A percentile compares a stretch with the other conserved stretches of the same genome.
Evolutionary conservation across 805 yeast species (phyloP).

Genomic region (Wickerhamomyces canadensis): DNA sequence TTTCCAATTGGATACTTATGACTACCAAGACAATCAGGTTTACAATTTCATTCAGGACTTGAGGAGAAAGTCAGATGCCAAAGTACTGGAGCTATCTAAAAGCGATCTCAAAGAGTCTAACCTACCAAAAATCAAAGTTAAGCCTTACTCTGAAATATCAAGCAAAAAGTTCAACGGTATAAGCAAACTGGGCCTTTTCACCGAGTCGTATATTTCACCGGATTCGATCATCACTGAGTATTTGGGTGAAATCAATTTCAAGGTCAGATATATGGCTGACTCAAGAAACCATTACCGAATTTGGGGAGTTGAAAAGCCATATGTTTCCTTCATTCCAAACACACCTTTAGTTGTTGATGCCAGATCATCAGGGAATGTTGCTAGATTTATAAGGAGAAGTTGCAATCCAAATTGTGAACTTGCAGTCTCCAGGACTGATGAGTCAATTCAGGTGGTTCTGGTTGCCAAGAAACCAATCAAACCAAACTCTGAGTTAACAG

Average conservation of each 20-base stretch:
- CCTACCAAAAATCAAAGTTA: constrained; percentile 39
- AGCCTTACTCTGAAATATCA: constrained; percentile 51
- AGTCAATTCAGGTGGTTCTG: constrained; percentile 48
- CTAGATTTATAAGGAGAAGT: constrained; percentile 70
- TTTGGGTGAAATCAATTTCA: constrained; percentile 68
- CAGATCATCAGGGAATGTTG: constrained; percentile 69
- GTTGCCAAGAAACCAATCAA: constrained; percentile 51
- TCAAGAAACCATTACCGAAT: constrained; percentile 69
- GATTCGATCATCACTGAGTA: constrained; percentile 54
- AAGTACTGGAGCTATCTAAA: constrained; percentile 16
- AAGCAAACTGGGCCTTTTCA: constrained; percentile 58
- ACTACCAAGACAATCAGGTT: constrained; percentile 39
- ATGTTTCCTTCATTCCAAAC: constrained; percentile 50
- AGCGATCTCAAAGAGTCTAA: constrained; percentile 21
- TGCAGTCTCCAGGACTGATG: constrained; percentile 35
- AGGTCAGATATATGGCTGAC: constrained; percentile 56
- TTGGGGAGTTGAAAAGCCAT: constrained; percentile 65
- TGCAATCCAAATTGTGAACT: constrained; percentile 75
- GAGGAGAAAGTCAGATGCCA: constrained; percentile 9
- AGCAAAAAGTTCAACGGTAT: constrained; percentile 57
- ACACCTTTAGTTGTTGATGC: constrained; percentile 70
- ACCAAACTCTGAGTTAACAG: constrained; percentile 64
- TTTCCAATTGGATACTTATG: constrained; percentile 29
- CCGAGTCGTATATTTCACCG: constrained; percentile 32
- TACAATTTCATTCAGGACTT: constrained; percentile 39